These are phyloP conservation scores for Candida glucosophila DNA, from an alignment of 1,139 yeast species.

Conservation along the genomic window DNA sequence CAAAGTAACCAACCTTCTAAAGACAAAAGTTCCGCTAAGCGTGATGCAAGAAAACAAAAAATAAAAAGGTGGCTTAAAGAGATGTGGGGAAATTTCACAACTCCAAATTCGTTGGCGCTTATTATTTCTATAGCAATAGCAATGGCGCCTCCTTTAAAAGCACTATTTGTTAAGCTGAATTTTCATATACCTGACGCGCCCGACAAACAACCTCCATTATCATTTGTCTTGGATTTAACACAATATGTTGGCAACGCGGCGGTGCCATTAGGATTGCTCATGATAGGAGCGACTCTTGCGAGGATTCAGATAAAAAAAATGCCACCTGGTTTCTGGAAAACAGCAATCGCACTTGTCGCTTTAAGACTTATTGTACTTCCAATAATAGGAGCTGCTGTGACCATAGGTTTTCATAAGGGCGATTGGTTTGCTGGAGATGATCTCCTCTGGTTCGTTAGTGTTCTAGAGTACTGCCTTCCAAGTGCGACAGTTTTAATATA, in stretches of 20 bases:
- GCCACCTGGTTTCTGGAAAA: slow-evolving; percentile 67
- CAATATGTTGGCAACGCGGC: slow-evolving; percentile 77
- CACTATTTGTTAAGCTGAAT: slow-evolving; percentile 49
- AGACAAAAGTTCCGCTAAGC: too few species aligned
- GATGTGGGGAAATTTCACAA: slow-evolving; percentile 44
- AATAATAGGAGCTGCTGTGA: slow-evolving; percentile 37
- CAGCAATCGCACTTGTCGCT: slow-evolving; percentile 30
- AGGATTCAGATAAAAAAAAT: slow-evolving; percentile 52
- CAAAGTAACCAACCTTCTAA: too few species aligned
- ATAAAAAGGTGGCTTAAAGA: slow-evolving; percentile 7
- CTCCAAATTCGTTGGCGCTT: slow-evolving; percentile 66
- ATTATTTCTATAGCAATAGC: slow-evolving; percentile 55
- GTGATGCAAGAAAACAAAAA: not conserved
- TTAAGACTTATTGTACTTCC: slow-evolving; percentile 31
- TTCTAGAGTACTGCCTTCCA: slow-evolving; percentile 72
- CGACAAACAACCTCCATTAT: slow-evolving; percentile 73
- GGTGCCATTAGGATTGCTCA: slow-evolving; percentile 76
- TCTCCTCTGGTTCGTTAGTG: slow-evolving; percentile 53
- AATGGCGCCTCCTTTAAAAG: slow-evolving; percentile 82
- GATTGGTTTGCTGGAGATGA: slow-evolving; percentile 47
- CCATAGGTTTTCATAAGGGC: slow-evolving; percentile 33
- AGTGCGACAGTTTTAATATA: slow-evolving; percentile 81
- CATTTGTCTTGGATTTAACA: slow-evolving; percentile 74
- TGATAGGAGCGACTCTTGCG: slow-evolving; percentile 82
- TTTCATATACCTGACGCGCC: slow-evolving; percentile 57